Percentiles rank a stretch among this genome's conserved stretches.
phyloP scores from a whole-genome alignment of 805 yeast species.

The Saturnispora zaruensis region DNA sequence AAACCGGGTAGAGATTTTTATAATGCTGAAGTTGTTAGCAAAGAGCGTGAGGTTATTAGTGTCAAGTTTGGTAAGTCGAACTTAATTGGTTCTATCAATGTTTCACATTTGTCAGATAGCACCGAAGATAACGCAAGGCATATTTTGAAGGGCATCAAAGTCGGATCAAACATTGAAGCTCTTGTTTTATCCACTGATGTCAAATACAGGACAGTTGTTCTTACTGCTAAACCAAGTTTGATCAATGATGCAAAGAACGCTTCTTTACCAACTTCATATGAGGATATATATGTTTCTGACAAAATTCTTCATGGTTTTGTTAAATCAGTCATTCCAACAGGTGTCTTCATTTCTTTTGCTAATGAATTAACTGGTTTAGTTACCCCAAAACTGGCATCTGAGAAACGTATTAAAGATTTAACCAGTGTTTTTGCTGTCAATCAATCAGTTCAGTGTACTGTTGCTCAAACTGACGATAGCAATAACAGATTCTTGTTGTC shows the following conservation, averaged over 20 bases:
- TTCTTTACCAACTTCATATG: conserved; percentile 49
- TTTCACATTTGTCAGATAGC: conserved; percentile 72
- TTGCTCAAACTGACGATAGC: conserved; percentile 59
- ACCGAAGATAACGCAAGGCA: conserved; percentile 67
- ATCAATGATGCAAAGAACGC: conserved; percentile 50
- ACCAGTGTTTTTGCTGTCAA: conserved; percentile 45
- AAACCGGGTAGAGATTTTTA: conserved; percentile 56
- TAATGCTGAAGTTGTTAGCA: conserved; percentile 57
- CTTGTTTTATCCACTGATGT: conserved; percentile 61
- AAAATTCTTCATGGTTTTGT: conserved; percentile 61
- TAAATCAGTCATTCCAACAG: conserved; percentile 67
- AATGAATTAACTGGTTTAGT: conserved; percentile 77
- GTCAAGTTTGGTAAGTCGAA: conserved; percentile 48
- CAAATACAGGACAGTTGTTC: conserved; percentile 49
- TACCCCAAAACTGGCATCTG: conserved; percentile 61
- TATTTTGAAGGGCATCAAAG: conserved; percentile 47
- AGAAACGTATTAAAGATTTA: conserved; percentile 44
- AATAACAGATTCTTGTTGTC: conserved; percentile 65
- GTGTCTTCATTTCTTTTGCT: conserved; percentile 77
- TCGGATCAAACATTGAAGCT: conserved; percentile 53
- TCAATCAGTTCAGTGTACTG: conserved; percentile 65
- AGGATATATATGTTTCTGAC: conserved; percentile 46
- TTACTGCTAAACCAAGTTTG: conserved; percentile 58
- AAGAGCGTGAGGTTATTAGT: conserved; percentile 61
- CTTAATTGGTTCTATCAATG: conserved; percentile 61